A percentile compares a stretch with the other conserved stretches of the same genome.
phyloP scores from a whole-genome alignment of 305 asterid species.

The Solanum hybrid region DNA sequence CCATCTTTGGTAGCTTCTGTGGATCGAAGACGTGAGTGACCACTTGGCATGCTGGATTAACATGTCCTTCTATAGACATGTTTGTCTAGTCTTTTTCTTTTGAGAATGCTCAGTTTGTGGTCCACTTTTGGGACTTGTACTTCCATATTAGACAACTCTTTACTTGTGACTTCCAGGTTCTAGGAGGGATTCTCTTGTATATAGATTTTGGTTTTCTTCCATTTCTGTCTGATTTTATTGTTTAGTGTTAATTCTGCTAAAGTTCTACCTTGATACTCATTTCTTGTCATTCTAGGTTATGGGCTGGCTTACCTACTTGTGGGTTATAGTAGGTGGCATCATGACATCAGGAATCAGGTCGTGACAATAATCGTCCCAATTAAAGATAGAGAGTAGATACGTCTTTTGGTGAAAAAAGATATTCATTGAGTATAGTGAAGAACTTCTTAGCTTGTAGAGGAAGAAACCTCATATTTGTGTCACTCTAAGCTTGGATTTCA shows the following conservation, averaged over 20 bases:
- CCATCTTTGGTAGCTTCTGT: no score
- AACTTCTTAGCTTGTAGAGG: background rate
- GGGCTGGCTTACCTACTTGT: background rate
- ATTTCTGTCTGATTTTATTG: background rate
- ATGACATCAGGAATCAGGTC: background rate
- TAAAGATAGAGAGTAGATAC: background rate
- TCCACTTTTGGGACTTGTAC: background rate
- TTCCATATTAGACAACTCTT: background rate
- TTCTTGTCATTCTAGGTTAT: background rate
- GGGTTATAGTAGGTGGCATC: background rate
- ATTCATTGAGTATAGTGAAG: background rate
- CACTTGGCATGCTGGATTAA: background rate
- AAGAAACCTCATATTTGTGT: background rate
- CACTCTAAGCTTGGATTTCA: background rate
- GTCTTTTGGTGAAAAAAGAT: background rate
- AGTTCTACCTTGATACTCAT: background rate
- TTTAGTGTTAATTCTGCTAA: no score
- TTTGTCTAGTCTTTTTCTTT: background rate
- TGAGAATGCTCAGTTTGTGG: background rate
- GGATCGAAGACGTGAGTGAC: background rate
- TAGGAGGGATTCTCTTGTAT: background rate
- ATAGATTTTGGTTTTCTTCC: background rate
- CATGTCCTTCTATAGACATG: background rate
- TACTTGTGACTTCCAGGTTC: background rate
- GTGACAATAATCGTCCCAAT: background rate